phyloP scores from a whole-genome alignment of 257 asterid species.

The Cinchona pubescens region DNA sequence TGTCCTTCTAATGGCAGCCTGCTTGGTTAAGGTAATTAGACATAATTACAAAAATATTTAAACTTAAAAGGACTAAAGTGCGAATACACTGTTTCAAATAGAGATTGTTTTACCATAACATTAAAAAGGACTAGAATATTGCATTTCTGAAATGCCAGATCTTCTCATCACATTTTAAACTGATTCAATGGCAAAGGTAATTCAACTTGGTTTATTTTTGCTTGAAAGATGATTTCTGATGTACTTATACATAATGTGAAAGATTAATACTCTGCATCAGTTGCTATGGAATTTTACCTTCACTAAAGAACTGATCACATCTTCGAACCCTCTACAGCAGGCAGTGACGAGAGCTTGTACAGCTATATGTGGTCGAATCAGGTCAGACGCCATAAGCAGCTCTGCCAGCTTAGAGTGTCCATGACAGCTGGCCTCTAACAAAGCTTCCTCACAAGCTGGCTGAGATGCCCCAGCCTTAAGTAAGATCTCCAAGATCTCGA shows the following conservation, averaged over 20 bases:
- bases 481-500: slow-evolving; percentile 60
- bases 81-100: no score
- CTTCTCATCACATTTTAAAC: neutral
- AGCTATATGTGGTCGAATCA: slow-evolving; percentile 68
- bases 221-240: neutral
- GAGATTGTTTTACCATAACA: no score
- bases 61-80: no score
- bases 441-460: slow-evolving; percentile 84
- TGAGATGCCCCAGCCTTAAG: slow-evolving; percentile 79
- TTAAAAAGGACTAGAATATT: no score
- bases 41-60: no score
- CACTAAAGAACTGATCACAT: slow-evolving; percentile 55
- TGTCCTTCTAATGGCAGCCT: no score
- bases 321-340: slow-evolving; percentile 63
- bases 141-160: neutral
- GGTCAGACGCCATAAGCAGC: slow-evolving; percentile 66
- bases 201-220: neutral
- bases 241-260: neutral
- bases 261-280: neutral
- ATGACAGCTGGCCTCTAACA: slow-evolving; percentile 70
- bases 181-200: neutral
- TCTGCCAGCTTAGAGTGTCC: slow-evolving; percentile 54
- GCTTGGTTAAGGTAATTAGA: no score
- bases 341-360: slow-evolving; percentile 71
- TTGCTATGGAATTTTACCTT: slow-evolving; percentile 36